Evolutionary conservation across 2,329 filamentous ascomycete species (phyloP), one percentile per base, ranked within the genome.

Genomic region (Microascus cirrosus): DNA sequence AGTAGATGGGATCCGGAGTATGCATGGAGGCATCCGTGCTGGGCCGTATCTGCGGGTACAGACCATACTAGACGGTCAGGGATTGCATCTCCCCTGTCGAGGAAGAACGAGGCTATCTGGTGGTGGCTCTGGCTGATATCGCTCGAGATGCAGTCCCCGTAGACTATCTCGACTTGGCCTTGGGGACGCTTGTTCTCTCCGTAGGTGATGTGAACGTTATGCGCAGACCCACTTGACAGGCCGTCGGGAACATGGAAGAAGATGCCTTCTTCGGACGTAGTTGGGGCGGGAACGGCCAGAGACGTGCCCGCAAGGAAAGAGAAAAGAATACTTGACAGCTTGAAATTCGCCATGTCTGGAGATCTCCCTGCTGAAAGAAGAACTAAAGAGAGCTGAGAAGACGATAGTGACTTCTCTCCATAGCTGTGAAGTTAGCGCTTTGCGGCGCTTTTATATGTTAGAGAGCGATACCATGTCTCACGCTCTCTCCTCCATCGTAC

Each of bases 1-100:
- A 65, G 1, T 15, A 57, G 55, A 5, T 68, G 69, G 1, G 62
- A 24, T 1, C 63, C 59, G 45, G 64, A 63, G 72, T 71, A 75
- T 3, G 73, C 74, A 2, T 72, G 73, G 51, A 76, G 67, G 62
- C 73, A 76, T 12, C 71, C 71, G 12, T 67, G 67, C 5, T 67
- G 66, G 67, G 69, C 39, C 45, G 58, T 61, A 34, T 60, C 60
- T 32, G 57, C 45, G 8, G 63, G 63, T 52, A 65, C 63, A 3
- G 60, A 48, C 63, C 63, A 65, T 28, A 65, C 62, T 22, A 65
- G 59, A 24, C 63, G 63, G 51, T 65, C 63, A 5, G 61, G 61
- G 13, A 35, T 52, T 34, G 60, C 55, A 53, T 61, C 57, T 24
- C 58, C 39, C 18, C 34, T 53, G 3, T 55, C 56, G 48, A 58